phyloP scores from a whole-genome alignment of 805 yeast genomes.

The Myxozyma mucilagina region DNA sequence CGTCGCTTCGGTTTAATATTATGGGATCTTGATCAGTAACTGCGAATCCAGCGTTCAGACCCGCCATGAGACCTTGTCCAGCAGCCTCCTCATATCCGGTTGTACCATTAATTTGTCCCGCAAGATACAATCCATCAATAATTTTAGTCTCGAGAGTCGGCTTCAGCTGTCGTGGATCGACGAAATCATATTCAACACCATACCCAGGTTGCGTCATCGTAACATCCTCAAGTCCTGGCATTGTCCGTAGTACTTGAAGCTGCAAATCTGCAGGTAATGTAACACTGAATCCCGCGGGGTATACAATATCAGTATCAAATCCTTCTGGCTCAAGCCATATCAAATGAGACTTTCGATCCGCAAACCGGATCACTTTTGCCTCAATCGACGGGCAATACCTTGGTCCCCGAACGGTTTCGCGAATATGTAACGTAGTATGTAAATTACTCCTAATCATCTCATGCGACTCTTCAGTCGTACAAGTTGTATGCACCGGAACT shows the following conservation, averaged over 20 bases:
- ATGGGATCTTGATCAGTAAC: constrained; percentile 47
- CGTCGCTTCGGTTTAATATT: constrained; percentile 70
- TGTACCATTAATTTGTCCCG: constrained; percentile 98
- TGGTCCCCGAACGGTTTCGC: constrained; percentile 95
- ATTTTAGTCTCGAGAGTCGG: constrained; percentile 78
- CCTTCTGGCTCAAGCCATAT: constrained; percentile 99
- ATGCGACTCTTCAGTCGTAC: constrained; percentile 76
- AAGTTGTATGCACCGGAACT: constrained; percentile 70
- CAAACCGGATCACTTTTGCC: constrained; percentile 77
- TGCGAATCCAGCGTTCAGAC: constrained; percentile 85
- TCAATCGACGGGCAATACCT: constrained; percentile 97
- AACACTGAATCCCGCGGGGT: constrained; percentile 94
- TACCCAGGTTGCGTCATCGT: constrained; percentile 93
- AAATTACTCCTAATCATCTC: constrained; percentile 66
- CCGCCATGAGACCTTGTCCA: constrained; percentile 93
- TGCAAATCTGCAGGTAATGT: constrained; percentile 97
- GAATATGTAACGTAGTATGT: constrained; percentile 81
- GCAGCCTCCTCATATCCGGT: constrained; percentile 99
- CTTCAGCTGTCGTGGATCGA: constrained; percentile 85
- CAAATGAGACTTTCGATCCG: constrained; percentile 71
- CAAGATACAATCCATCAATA: constrained; percentile 76
- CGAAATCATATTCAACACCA: constrained; percentile 98
- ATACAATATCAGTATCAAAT: constrained; percentile 76
- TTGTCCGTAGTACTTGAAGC: constrained; percentile 64
- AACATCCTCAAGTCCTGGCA: constrained; percentile 87